Conservation (phyloP, 2,329 filamentous ascomycete species). For the Colletotrichum tofieldiae region DNA sequence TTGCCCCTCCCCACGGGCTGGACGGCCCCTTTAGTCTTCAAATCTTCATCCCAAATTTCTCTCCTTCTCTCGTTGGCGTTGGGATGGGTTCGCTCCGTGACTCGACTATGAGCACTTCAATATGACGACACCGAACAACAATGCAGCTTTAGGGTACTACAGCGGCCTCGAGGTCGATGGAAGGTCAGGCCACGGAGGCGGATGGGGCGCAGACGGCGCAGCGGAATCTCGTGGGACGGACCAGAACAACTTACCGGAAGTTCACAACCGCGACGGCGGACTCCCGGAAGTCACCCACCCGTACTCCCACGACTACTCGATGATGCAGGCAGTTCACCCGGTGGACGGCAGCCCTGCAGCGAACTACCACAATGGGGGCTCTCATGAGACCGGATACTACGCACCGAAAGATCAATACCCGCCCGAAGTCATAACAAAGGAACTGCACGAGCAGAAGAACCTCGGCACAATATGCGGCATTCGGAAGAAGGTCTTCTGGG, state of each 20-base stretch:
- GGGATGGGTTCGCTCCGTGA: constrained; percentile 1
- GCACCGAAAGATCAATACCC: constrained; percentile 21
- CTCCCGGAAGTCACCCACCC: constrained; percentile 28
- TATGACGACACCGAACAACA: constrained; percentile 30
- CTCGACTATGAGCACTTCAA: constrained; percentile 20
- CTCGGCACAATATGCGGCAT: constrained; percentile 34
- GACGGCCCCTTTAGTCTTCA: not conserved
- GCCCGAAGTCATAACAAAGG: constrained; percentile 14
- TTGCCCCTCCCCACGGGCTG: not conserved
- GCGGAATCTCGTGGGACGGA: constrained; percentile 23
- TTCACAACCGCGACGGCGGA: constrained; percentile 9
- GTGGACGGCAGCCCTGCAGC: not conserved
- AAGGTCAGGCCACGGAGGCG: constrained; percentile 12
- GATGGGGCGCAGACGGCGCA: constrained; percentile 8
- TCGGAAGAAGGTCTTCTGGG: constrained; percentile 38
- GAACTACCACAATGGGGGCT: not conserved
- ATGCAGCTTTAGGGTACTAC: constrained; percentile 29
- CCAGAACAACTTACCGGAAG: constrained; percentile 31
- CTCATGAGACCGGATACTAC: constrained; percentile 16
- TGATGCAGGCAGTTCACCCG: constrained; percentile 23
- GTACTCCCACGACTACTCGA: constrained; percentile 18
- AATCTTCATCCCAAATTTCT: not conserved
- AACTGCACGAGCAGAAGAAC: not conserved
- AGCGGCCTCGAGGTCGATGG: constrained; percentile 35
- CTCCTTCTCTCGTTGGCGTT: not conserved